Evolutionary conservation across 441 rosid genomes (phyloP).

Genomic region (Lepidium campestre): DNA sequence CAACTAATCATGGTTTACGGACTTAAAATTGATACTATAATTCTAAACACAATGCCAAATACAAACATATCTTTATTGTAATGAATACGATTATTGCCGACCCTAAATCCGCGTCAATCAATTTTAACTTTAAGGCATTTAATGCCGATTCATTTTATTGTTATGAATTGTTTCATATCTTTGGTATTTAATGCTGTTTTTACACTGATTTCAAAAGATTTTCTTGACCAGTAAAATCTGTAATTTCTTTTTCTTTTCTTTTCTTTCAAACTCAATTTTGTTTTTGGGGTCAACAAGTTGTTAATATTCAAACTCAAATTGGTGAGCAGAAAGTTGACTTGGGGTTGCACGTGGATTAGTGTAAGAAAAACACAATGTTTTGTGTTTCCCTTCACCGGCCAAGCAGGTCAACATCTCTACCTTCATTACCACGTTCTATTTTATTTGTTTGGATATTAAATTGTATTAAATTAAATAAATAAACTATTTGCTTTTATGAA

Average conservation of each 20-base stretch:
- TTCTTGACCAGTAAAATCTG: neutral
- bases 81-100: neutral
- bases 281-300: neutral
- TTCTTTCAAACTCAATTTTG: neutral
- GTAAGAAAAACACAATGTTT: slow-evolving; percentile 28
- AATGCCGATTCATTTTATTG: neutral
- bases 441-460: neutral
- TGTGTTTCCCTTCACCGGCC: slow-evolving; percentile 32
- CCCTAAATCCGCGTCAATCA: neutral
- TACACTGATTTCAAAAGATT: neutral
- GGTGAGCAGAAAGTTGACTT: slow-evolving; percentile 28
- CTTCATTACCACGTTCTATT: slow-evolving; percentile 15
- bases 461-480: neutral
- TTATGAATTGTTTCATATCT: too few species aligned
- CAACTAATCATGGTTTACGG: neutral
- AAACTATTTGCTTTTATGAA: neutral
- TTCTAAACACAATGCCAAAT: neutral
- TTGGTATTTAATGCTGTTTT: neutral
- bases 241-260: neutral
- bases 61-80: neutral
- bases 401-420: slow-evolving; percentile 30
- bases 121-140: neutral
- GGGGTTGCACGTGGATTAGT: slow-evolving; percentile 22
- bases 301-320: neutral
- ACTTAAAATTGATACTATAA: neutral